Percentiles rank a stretch among this genome's conserved stretches.
phyloP scores from a whole-genome alignment of 2,329 filamentous ascomycete species.

The Aspergillus eucalypticola region DNA sequence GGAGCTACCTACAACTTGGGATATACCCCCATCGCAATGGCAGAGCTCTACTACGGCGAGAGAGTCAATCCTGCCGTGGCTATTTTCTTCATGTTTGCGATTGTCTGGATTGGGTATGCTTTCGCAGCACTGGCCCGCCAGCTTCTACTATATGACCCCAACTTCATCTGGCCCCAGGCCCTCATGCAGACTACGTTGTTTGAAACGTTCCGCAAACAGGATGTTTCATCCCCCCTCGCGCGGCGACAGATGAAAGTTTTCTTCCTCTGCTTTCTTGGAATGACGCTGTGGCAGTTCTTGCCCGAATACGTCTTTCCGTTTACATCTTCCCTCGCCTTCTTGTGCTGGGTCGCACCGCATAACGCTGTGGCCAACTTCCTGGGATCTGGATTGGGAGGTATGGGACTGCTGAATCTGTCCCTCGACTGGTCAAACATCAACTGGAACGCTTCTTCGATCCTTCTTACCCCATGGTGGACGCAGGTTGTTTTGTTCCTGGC shows the following conservation, averaged over 20 bases:
- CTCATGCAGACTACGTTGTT: slow-evolving; percentile 60
- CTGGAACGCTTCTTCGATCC: slow-evolving; percentile 50
- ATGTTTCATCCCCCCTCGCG: slow-evolving; percentile 51
- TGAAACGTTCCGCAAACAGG: slow-evolving; percentile 53
- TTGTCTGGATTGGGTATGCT: slow-evolving; percentile 60
- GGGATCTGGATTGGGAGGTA: slow-evolving; percentile 61
- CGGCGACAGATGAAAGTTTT: slow-evolving; percentile 60
- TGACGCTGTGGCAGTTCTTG: slow-evolving; percentile 63
- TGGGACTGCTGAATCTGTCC: slow-evolving; percentile 62
- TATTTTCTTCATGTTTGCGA: slow-evolving; percentile 62
- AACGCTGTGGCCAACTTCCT: slow-evolving; percentile 62
- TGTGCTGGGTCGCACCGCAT: slow-evolving; percentile 64
- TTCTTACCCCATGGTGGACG: slow-evolving; percentile 61
- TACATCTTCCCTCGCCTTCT: slow-evolving; percentile 60
- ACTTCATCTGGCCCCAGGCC: slow-evolving; percentile 57
- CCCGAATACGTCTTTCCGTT: slow-evolving; percentile 64
- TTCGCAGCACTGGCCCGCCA: slow-evolving; percentile 61
- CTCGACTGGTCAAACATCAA: slow-evolving; percentile 64
- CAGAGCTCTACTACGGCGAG: slow-evolving; percentile 59
- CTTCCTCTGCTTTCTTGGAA: slow-evolving; percentile 54
- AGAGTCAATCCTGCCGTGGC: slow-evolving; percentile 55
- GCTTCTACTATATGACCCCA: slow-evolving; percentile 59
- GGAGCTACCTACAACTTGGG: slow-evolving; percentile 56
- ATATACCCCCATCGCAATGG: slow-evolving; percentile 56
- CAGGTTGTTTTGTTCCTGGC: slow-evolving; percentile 60